A percentile compares a stretch with the other conserved stretches of the same genome.
phyloP scores from a whole-genome alignment of 495 filamentous ascomycete species.

The Aspergillus funiculosus region DNA sequence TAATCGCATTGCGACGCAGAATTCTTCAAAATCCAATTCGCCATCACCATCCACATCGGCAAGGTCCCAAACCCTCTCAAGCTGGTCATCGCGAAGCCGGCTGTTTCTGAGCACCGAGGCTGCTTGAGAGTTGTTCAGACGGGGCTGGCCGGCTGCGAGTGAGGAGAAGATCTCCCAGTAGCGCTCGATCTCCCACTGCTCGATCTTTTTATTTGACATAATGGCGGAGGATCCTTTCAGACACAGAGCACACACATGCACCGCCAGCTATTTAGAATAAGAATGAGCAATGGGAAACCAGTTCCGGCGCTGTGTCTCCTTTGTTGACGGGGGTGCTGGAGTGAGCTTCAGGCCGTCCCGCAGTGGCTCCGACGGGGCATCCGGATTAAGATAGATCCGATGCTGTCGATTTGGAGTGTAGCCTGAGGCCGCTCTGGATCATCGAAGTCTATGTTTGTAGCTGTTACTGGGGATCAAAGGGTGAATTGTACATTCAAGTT shows the following conservation, averaged over 20 bases:
- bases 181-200: conserved; percentile 91
- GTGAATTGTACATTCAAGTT: too few relatives aligned
- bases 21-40: conserved; percentile 97
- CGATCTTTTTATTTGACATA: conserved; percentile 78
- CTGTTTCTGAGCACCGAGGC: conserved; percentile 95
- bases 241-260: too few relatives aligned
- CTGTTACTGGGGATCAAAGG: too few relatives aligned
- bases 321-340: conserved; percentile 7
- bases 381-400: conserved; percentile 27
- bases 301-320: not conserved
- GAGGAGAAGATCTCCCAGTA: conserved; percentile 99
- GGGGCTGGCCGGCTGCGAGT: conserved; percentile 69
- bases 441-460: too few relatives aligned
- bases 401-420: not conserved
- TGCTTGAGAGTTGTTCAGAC: conserved; percentile 84
- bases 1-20: conserved; percentile 96
- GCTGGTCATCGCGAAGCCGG: conserved; percentile 84
- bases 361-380: conserved; percentile 14
- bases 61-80: conserved; percentile 95
- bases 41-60: conserved; percentile 96
- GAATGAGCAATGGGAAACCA: conserved; percentile 14
- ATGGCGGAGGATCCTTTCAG: too few relatives aligned
- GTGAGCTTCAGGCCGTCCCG: conserved; percentile 21
- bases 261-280: not conserved
- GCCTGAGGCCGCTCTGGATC: too few relatives aligned